A percentile compares a stretch with the other conserved stretches of the same genome.
Evolutionary conservation across 2,329 filamentous ascomycete species (phyloP).

Genomic region (Fusarium sarcochroum): DNA sequence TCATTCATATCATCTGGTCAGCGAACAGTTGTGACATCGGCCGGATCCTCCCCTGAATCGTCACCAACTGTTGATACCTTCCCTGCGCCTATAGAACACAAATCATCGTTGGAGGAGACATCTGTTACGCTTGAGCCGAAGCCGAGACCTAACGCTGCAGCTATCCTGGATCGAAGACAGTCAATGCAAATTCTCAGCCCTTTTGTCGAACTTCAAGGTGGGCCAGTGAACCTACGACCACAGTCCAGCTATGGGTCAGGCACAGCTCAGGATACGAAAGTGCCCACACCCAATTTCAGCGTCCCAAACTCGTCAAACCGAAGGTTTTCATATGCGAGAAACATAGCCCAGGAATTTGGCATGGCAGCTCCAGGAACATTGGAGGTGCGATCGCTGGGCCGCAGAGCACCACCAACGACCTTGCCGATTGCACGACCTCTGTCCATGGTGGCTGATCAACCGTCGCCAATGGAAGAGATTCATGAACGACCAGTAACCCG

Average conservation of each 20-base stretch:
- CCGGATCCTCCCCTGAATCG: constrained; percentile 65
- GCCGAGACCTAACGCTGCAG: constrained; percentile 66
- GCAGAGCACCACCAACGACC: constrained; percentile 59
- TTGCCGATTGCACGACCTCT: constrained; percentile 65
- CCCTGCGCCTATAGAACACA: constrained; percentile 42
- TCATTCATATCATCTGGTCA: constrained; percentile 74
- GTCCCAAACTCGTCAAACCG: constrained; percentile 62
- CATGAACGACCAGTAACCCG: constrained; percentile 51
- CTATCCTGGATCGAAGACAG: constrained; percentile 65
- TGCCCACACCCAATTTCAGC: constrained; percentile 66
- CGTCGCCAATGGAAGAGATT: constrained; percentile 55
- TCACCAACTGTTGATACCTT: constrained; percentile 70
- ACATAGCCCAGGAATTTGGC: constrained; percentile 40
- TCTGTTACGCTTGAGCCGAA: constrained; percentile 54
- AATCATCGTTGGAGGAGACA: constrained; percentile 40
- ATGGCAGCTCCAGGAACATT: constrained; percentile 26
- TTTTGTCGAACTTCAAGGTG: constrained; percentile 57
- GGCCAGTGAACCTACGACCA: constrained; percentile 44
- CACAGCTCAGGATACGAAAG: constrained; percentile 21
- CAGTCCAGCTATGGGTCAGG: constrained; percentile 42
- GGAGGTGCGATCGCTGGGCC: constrained; percentile 37
- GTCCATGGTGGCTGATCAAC: constrained; percentile 68
- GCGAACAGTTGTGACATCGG: constrained; percentile 71
- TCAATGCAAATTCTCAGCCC: constrained; percentile 65
- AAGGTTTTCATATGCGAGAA: constrained; percentile 60